A percentile compares a stretch with the other conserved stretches of the same genome.
Evolutionary conservation across 2,329 filamentous ascomycete genomes (phyloP).

Genomic region (Aspergillus novoparasiticus): DNA sequence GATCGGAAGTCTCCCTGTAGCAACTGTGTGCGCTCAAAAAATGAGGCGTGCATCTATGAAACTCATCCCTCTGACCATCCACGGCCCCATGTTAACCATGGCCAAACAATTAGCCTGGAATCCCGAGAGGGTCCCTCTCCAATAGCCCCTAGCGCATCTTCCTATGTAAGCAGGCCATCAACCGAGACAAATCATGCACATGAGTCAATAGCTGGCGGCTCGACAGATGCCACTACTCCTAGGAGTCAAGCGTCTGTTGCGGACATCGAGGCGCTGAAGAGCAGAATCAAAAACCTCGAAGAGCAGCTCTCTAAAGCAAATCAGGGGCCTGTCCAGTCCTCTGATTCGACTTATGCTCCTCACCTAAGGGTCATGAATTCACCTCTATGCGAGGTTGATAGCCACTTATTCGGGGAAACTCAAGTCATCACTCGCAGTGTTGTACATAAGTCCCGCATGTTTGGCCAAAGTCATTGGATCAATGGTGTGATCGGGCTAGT

Average conservation of each 20-base stretch:
- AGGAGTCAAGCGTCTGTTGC: conserved; percentile 24
- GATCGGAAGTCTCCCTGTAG: conserved; percentile 62
- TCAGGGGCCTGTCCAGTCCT: conserved; percentile 16
- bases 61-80: conserved; percentile 12
- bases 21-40: conserved; percentile 55
- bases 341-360: conserved; percentile 24
- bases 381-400: conserved; percentile 45
- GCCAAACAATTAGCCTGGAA: not conserved
- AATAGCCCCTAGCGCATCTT: not conserved
- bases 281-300: conserved; percentile 49
- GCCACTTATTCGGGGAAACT: conserved; percentile 30
- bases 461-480: conserved; percentile 61
- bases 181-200: conserved; percentile 12
- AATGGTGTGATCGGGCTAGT: conserved; percentile 50
- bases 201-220: conserved; percentile 10
- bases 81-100: conserved; percentile 5
- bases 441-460: conserved; percentile 57
- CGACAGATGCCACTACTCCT: conserved; percentile 25
- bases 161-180: conserved; percentile 12
- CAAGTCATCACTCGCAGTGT: conserved; percentile 46
- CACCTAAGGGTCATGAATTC: conserved; percentile 44
- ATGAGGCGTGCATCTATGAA: conserved; percentile 28
- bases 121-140: not conserved
- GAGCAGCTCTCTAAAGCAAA: conserved; percentile 40
- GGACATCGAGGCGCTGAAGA: conserved; percentile 44